Conservation (phyloP, 2,329 filamentous ascomycete species). For the Arthrobotrys musiformis region DNA sequence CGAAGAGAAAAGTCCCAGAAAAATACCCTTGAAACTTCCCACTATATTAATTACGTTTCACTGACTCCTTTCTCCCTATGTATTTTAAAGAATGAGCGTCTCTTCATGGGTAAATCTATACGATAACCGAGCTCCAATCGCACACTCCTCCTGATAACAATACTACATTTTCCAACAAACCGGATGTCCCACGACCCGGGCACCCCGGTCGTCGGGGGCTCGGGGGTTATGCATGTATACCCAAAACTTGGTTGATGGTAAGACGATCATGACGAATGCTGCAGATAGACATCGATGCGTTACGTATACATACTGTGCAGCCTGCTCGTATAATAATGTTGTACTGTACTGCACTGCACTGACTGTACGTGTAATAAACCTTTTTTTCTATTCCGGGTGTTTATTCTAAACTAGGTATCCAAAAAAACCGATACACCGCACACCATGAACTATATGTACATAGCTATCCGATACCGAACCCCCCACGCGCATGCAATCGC, state of each 20-base stretch:
- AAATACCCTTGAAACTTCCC: too few species aligned
- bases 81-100: constrained; percentile 1
- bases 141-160: neutral
- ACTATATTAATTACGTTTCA: too few species aligned
- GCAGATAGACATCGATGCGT: neutral
- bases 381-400: neutral
- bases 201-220: too few species aligned
- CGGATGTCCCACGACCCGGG: too few species aligned
- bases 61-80: neutral
- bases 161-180: neutral
- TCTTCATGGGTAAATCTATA: constrained; percentile 2
- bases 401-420: neutral
- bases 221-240: neutral
- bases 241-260: neutral
- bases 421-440: neutral
- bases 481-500: too few species aligned
- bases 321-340: neutral
- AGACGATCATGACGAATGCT: neutral
- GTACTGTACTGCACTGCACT: too few species aligned
- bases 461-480: neutral
- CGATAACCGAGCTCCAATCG: neutral
- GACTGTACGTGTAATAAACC: too few species aligned
- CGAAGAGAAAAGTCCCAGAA: too few species aligned
- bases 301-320: neutral
- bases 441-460: neutral